These are phyloP conservation scores for Oryza australiensis DNA, from an alignment of 176 grass and related monocot species.

Conservation along the genomic window DNA sequence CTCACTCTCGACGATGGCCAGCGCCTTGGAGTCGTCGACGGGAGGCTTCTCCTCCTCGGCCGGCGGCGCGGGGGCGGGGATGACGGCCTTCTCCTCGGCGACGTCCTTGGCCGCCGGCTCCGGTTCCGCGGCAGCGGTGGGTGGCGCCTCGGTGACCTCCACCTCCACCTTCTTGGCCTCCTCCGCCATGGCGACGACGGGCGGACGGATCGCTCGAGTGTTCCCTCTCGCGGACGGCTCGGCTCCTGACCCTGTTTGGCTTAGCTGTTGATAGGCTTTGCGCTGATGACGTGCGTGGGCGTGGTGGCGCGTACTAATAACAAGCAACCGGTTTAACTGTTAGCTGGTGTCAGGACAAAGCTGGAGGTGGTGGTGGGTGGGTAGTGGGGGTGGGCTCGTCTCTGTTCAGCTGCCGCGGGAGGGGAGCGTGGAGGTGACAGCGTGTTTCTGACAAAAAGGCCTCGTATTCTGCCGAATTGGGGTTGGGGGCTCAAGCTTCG, in stretches of 20 bases:
- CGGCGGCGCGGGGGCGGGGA: constrained; percentile 46
- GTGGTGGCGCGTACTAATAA: constrained; percentile 36
- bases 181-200: constrained; percentile 45
- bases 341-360: constrained; percentile 32
- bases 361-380: neutral
- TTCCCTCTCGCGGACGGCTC: neutral
- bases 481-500: neutral
- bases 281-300: neutral
- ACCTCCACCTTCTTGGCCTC: constrained; percentile 86
- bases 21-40: constrained; percentile 69
- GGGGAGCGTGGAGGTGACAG: neutral
- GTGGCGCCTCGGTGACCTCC: constrained; percentile 44
- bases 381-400: neutral
- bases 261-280: constrained; percentile 38
- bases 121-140: neutral
- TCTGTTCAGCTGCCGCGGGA: neutral
- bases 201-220: neutral
- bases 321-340: constrained; percentile 16
- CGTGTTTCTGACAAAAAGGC: constrained; percentile 25
- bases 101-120: constrained; percentile 67
- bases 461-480: constrained; percentile 11
- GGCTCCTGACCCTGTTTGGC: neutral
- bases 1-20: constrained; percentile 81
- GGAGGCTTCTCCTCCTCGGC: constrained; percentile 49
- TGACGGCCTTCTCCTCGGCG: constrained; percentile 85